Evolutionary conservation across 345 rosid species (phyloP), one percentile per base, ranked within the genome.

Genomic region (Populus deltoides): DNA sequence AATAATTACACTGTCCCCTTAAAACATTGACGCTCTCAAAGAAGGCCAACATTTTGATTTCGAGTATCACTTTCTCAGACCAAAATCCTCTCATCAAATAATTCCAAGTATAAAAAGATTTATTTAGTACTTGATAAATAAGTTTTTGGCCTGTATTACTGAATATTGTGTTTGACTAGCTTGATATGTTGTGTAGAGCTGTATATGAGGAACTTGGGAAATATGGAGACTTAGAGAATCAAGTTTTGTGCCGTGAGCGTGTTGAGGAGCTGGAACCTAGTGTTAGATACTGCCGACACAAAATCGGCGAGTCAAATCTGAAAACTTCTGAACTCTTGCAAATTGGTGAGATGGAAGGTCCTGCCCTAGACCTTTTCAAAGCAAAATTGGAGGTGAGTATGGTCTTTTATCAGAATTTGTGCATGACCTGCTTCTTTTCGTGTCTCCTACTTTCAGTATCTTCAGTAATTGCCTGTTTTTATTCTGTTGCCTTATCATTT

Each of bases 251-350:
- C 59, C 97, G 89, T 84, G 97, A 89, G 79, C 98, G 93, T 25
- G 97, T 94, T 88, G 99, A 91, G 88, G 98, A 96, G 89, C 91
- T 96, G 78, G 99, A 92, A 82, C 98, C 99, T 18, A 92, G 94
- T 81, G 88, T 97, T 74, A 88, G 92, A 62, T 94, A 94, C 86
- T 97, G 99, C 88, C 83, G 90, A 59, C 98, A 91, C 87, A 94
- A 97, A 88, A 89, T 97, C 84, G 99, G 99, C 49, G 89, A 82
- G 77, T 91, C 99, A 73, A 92, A 97, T 86, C 83, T 97, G 77
- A 87, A 92, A 82, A 89, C 97, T 70, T 92, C 98, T 80, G 97
- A 92, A 70, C 92, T 97, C 72, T 78, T 92, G 80, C 93, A 94
- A 73, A 92, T 97, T 82, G 94, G 94, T 83, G 99, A 94, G 88